Conservation (phyloP, 2,329 filamentous ascomycete genomes). For the Diplodia seriata region DNA sequence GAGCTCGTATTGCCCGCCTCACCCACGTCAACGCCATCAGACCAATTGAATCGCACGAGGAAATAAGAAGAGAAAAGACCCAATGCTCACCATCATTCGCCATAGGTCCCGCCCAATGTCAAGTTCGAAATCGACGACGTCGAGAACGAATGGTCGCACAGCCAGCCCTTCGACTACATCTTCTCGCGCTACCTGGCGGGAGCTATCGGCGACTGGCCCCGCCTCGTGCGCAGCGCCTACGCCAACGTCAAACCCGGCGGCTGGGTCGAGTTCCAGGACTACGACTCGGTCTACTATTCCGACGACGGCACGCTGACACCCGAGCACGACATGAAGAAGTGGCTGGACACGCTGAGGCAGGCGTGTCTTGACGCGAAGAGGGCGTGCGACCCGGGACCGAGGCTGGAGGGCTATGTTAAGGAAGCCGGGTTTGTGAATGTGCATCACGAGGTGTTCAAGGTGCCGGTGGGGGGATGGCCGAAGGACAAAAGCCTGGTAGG, state of each 20-base stretch:
- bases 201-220: slow-evolving; percentile 61
- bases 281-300: slow-evolving; percentile 52
- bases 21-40: too few relatives aligned
- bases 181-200: slow-evolving; percentile 59
- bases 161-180: slow-evolving; percentile 63
- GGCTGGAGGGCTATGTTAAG: slow-evolving; percentile 51
- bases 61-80: too few relatives aligned
- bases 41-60: too few relatives aligned
- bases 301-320: slow-evolving; percentile 44
- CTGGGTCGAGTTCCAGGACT: slow-evolving; percentile 58
- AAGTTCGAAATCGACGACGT: slow-evolving; percentile 69
- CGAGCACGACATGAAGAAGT: slow-evolving; percentile 36
- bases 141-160: slow-evolving; percentile 63
- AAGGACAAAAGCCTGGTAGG: slow-evolving; percentile 36
- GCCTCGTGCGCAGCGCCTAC: slow-evolving; percentile 58
- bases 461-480: slow-evolving; percentile 41
- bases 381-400: slow-evolving; percentile 34
- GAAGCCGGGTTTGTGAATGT: slow-evolving; percentile 55
- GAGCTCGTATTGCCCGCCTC: too few relatives aligned
- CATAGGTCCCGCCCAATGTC: slow-evolving; percentile 61
- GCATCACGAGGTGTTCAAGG: slow-evolving; percentile 42
- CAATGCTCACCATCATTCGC: too few relatives aligned
- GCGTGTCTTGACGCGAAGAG: slow-evolving; percentile 18
- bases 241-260: slow-evolving; percentile 47
- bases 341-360: slow-evolving; percentile 27